Base-by-base conservation (phyloP, 2,329 filamentous ascomycete genomes). In the Cercospora zeae-maydis region DNA sequence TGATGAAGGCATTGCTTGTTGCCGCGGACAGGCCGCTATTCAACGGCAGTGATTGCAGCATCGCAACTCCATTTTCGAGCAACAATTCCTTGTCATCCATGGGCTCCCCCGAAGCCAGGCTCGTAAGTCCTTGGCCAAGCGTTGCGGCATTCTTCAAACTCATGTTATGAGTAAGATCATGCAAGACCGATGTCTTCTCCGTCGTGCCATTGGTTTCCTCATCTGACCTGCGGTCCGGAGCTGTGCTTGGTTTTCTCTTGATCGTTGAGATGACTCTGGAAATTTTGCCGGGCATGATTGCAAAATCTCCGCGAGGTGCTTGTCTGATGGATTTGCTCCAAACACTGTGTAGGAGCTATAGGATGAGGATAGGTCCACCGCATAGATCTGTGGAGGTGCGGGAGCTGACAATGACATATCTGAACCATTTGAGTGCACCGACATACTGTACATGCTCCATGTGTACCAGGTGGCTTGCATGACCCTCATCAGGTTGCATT, bases 1-100 rank as follows among this genome's bases (percentile, higher is more conserved):
- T 74, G 62, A 84, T 83, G 71, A 84, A 84, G 21, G 76, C 77
- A 71, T 81, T 77, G 3, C 81, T 81, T 6, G 82, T 75, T n/a
- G 75, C 78, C 45, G 52, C 24, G 13, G 59, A 61, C 8, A 61
- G 37, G 3, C 59, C 59, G 21, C 59, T 61, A 37, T 83, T 81
- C 13, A 73, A 65, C 8, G 81, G 81, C n/a, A 83, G 71, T 1
- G 75, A 73, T 65, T 83, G 81, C 19, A 84, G 76, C 79, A 84
- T 82, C 11, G 78, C 71, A 1, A 84, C 81, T 16, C 80, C 82
- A 72, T 83, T 73, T 66, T 84, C 82, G 19, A 83, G 76, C 60
- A 82, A 61, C 4, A 79, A 70, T 33, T 81, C 73, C 67, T 81
- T 81, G 68, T 82, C 80, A 64, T 82, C 74, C 62, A 81, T 61